Conservation (phyloP, 176 grass and related monocot species). For the sorghum (Sorghum bicolor) region DNA sequence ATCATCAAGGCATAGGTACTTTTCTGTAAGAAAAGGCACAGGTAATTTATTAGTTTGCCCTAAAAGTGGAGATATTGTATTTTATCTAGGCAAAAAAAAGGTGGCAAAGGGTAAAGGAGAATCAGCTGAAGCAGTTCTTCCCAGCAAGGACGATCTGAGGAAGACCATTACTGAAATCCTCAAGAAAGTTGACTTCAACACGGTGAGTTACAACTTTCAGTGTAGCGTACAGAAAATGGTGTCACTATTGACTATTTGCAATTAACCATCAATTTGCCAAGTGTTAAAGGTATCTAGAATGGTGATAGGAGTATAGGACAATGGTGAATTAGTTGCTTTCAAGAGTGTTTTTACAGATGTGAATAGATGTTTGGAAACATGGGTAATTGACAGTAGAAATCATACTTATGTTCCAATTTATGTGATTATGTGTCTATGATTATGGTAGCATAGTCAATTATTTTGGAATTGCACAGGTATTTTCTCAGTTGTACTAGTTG, state of each 20-base stretch:
- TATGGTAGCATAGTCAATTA: not conserved
- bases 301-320: not conserved
- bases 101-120: constrained; percentile 51
- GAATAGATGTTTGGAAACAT: not conserved
- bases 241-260: constrained; percentile 14
- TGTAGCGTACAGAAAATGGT: not conserved
- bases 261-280: not conserved
- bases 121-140: constrained; percentile 42
- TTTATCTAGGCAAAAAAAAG: constrained; percentile 76
- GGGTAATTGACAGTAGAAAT: not conserved
- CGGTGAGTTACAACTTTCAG: constrained; percentile 39
- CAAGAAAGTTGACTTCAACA: constrained; percentile 92
- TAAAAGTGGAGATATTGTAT: constrained; percentile 19
- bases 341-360: not conserved
- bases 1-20: constrained; percentile 13
- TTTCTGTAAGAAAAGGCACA: not conserved
- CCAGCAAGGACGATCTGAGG: constrained; percentile 78
- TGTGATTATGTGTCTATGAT: not conserved
- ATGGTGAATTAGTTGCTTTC: not conserved
- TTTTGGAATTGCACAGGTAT: not conserved
- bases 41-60: constrained; percentile 17
- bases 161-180: constrained; percentile 79
- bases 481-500: not conserved
- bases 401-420: not conserved
- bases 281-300: constrained; percentile 9